phyloP scores from a whole-genome alignment of 1,284 basidiomycete genomes.

The Naganishia liquefaciens region DNA sequence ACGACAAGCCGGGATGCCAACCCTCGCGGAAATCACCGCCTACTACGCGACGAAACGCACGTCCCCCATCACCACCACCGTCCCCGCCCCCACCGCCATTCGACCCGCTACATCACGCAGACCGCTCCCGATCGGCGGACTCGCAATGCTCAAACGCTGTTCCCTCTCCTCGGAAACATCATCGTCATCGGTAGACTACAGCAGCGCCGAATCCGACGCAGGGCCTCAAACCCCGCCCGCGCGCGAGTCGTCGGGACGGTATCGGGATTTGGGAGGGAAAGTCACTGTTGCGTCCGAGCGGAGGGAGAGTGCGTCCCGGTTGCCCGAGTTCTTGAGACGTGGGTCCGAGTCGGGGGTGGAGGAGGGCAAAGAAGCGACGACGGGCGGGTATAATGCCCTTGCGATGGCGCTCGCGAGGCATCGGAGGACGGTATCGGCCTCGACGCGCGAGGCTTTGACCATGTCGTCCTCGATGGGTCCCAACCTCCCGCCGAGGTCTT shows the following conservation, averaged over 20 bases:
- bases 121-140: no score
- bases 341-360: not conserved
- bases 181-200: no score
- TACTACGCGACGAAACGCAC: not conserved
- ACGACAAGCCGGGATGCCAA: not conserved
- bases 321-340: not conserved
- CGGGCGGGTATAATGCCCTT: not conserved
- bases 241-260: no score
- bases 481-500: not conserved
- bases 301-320: no score
- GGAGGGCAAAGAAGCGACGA: not conserved
- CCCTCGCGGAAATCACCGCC: constrained; percentile 2
- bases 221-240: no score
- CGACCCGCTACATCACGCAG: not conserved
- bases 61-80: not conserved
- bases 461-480: no score
- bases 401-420: not conserved
- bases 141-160: no score
- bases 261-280: no score
- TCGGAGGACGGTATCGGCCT: not conserved
- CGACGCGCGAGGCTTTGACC: no score
- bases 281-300: no score
- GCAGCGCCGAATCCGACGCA: no score
- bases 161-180: no score
- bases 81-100: not conserved